phyloP scores from a whole-genome alignment of 2,329 filamentous ascomycete species.

The Graphilbum fragrans region DNA sequence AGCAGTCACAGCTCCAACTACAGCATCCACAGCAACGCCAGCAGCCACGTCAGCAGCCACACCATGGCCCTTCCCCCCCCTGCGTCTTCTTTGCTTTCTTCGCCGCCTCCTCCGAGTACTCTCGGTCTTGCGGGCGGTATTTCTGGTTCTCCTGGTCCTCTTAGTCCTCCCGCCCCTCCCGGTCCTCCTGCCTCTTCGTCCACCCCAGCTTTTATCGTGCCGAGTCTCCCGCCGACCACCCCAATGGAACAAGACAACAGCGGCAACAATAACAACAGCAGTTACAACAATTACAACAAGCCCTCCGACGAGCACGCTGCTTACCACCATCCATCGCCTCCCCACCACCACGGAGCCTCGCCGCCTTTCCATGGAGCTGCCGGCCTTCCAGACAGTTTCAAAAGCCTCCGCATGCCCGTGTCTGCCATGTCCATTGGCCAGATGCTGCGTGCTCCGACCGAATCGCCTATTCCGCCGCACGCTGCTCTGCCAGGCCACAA shows the following conservation, averaged over 20 bases:
- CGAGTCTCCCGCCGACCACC: no score
- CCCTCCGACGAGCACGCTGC: conserved; percentile 2
- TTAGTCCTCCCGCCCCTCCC: no score
- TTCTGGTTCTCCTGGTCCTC: no score
- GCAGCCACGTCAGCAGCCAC: neutral
- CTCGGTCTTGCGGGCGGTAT: no score
- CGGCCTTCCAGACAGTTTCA: conserved; percentile 26
- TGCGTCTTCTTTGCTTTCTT: no score
- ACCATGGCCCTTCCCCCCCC: no score
- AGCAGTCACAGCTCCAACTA: neutral
- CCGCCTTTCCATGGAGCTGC: conserved; percentile 7
- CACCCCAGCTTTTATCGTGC: no score
- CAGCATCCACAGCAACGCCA: neutral
- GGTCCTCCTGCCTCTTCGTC: no score
- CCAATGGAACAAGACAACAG: neutral
- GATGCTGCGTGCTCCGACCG: conserved; percentile 14
- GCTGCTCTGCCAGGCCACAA: conserved; percentile 13
- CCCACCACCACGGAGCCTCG: neutral
- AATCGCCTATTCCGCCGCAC: conserved; percentile 16
- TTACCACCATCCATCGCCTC: neutral
- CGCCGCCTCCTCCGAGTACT: no score
- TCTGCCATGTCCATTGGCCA: conserved; percentile 24
- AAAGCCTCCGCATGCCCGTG: conserved; percentile 30
- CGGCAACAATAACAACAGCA: neutral
- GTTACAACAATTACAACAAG: neutral